Percentiles rank a stretch among this genome's conserved stretches.
phyloP scores from a whole-genome alignment of 2,329 filamentous ascomycete genomes.

The Huntiella bhutanensis region DNA sequence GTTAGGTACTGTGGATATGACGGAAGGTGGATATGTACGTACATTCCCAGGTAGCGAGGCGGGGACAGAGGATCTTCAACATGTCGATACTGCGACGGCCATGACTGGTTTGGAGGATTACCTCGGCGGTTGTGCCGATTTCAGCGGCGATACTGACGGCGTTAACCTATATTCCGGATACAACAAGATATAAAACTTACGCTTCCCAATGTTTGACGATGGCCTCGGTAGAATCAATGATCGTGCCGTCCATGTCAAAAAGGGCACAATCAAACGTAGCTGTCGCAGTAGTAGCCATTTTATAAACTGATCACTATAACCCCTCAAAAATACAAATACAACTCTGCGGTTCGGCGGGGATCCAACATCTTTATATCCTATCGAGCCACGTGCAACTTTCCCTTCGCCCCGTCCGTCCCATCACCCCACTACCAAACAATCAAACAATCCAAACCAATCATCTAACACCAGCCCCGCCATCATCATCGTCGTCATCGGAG shows the following conservation, averaged over 20 bases:
- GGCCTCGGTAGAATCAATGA: conserved; percentile 63
- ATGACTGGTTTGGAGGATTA: conserved; percentile 80
- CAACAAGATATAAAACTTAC: conserved; percentile 23
- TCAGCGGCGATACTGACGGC: conserved; percentile 51
- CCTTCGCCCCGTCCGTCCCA: too few species aligned
- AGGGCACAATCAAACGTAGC: conserved; percentile 37
- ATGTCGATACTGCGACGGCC: conserved; percentile 79
- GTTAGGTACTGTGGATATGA: not conserved
- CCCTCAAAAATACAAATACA: too few species aligned
- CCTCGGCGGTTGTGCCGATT: conserved; percentile 64
- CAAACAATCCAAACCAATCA: not conserved
- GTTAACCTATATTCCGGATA: conserved; percentile 21
- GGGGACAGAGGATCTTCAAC: conserved; percentile 57
- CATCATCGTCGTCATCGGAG: not conserved
- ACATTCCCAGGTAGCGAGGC: conserved; percentile 89
- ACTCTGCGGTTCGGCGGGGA: too few species aligned
- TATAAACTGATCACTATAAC: too few species aligned
- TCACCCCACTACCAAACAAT: too few species aligned
- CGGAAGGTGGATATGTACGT: conserved; percentile 23
- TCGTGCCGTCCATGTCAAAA: conserved; percentile 67
- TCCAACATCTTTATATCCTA: too few species aligned
- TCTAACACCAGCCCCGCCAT: not conserved
- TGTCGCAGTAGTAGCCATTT: conserved; percentile 17
- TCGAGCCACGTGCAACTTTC: too few species aligned
- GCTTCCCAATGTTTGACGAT: conserved; percentile 61